phyloP scores from a whole-genome alignment of 441 rosid species.

The Aquilaria agallochum region DNA sequence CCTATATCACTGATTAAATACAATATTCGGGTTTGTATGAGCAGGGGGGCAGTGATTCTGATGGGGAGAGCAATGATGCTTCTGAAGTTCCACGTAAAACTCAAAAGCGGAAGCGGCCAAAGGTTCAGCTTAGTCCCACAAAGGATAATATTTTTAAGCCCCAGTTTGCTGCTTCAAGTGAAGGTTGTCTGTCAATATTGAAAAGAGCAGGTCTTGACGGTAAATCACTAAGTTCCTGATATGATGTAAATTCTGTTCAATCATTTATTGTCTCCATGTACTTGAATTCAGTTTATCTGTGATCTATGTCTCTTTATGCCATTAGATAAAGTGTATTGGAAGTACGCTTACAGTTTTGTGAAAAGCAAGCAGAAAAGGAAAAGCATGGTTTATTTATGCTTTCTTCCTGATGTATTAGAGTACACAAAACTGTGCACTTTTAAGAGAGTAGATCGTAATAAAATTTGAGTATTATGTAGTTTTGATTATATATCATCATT shows the following conservation, averaged over 20 bases:
- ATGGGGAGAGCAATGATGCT: constrained; percentile 58
- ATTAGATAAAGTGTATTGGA: background rate
- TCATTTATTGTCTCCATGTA: constrained; percentile 3
- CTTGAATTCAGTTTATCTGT: background rate
- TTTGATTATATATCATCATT: too few species aligned
- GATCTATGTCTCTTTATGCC: too few species aligned
- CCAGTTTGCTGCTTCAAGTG: constrained; percentile 36
- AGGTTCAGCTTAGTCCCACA: constrained; percentile 30
- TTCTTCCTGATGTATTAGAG: background rate
- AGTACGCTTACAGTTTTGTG: constrained; percentile 1
- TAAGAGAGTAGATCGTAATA: too few species aligned
- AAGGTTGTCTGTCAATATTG: constrained; percentile 75
- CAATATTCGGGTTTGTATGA: constrained; percentile 8
- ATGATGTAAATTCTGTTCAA: background rate
- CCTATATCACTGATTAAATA: background rate
- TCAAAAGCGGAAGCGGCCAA: constrained; percentile 61
- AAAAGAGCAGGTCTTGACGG: constrained; percentile 60
- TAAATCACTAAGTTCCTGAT: constrained; percentile 24
- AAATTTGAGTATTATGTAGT: too few species aligned
- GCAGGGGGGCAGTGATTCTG: constrained; percentile 80
- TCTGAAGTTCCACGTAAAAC: constrained; percentile 35
- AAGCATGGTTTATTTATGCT: background rate
- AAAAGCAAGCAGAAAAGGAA: constrained; percentile 5
- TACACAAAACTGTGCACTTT: too few species aligned
- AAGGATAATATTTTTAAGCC: constrained; percentile 44